These are phyloP conservation scores for Erodium chrysanthum DNA, from an alignment of 441 rosid species.

Conservation along the genomic window DNA sequence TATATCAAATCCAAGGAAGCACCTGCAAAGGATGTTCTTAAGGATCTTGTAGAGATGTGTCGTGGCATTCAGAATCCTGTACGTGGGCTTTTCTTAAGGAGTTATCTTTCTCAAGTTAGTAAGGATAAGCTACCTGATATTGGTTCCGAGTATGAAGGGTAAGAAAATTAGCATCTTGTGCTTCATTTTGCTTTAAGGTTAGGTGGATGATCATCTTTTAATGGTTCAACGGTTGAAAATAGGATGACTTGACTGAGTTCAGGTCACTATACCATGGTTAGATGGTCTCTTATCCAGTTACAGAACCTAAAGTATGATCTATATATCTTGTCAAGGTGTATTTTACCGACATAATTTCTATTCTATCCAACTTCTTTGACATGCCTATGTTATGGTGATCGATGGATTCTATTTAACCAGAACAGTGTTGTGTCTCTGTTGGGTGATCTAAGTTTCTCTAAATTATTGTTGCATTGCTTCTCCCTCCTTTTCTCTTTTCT, in stretches of 20 bases:
- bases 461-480: neutral
- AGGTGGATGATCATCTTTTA: neutral
- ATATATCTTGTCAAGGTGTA: neutral
- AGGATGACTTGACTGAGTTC: neutral
- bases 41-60: slow-evolving; percentile 82
- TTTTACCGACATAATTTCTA: neutral
- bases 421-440: neutral
- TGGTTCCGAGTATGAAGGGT: slow-evolving; percentile 81
- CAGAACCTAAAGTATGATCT: neutral
- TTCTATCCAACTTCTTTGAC: neutral
- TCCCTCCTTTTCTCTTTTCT: neutral
- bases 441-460: neutral
- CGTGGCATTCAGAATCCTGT: slow-evolving; percentile 78
- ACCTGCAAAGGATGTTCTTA: slow-evolving; percentile 70
- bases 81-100: slow-evolving; percentile 71
- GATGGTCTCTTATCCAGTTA: neutral
- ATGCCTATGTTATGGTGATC: neutral
- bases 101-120: slow-evolving; percentile 72
- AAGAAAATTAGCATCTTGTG: slow-evolving; percentile 21
- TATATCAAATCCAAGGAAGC: slow-evolving; percentile 75
- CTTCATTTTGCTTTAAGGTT: neutral
- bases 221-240: neutral
- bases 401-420: neutral
- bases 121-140: slow-evolving; percentile 69
- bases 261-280: neutral